Evolutionary conservation across 2,329 filamentous ascomycete genomes (phyloP).

Genomic region (Diaporthe citri): DNA sequence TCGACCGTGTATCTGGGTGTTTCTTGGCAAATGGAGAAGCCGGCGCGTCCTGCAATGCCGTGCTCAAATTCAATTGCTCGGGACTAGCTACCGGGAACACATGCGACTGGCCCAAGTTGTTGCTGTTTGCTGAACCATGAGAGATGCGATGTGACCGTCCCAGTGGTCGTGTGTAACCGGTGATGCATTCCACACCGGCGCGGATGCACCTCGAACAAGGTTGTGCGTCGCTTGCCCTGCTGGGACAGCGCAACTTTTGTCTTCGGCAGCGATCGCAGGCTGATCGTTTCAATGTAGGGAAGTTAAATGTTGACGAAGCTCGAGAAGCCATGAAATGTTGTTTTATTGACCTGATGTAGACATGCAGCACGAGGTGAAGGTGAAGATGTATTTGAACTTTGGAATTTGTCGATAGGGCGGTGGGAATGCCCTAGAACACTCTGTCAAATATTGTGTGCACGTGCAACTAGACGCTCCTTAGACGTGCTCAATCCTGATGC

Average conservation of each 20-base stretch:
- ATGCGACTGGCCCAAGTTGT: background rate
- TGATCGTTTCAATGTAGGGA: background rate
- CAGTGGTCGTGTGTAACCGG: slow-evolving; percentile 5
- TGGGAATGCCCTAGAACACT: background rate
- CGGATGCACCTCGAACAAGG: slow-evolving; percentile 5
- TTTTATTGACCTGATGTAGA: background rate
- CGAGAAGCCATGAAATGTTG: background rate
- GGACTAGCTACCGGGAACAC: background rate
- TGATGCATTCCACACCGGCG: slow-evolving; percentile 12
- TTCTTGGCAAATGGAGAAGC: background rate
- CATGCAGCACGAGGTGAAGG: background rate
- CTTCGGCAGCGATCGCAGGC: slow-evolving; percentile 18
- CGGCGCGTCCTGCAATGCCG: background rate
- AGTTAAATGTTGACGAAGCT: background rate
- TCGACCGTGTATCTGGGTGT: too few relatives aligned
- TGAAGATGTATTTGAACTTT: background rate
- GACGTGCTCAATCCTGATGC: background rate
- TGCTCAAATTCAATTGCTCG: background rate
- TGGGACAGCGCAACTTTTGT: slow-evolving; percentile 15
- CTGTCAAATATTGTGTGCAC: background rate
- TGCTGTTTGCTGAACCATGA: background rate
- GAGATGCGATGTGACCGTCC: background rate
- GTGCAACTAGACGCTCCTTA: background rate
- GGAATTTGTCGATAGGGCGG: background rate
- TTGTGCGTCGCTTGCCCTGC: slow-evolving; percentile 9